A percentile compares a stretch with the other conserved stretches of the same genome.
These are phyloP conservation scores for Yamadazyma ubonensis DNA, from an alignment of 805 yeast species.

Conservation along the genomic window DNA sequence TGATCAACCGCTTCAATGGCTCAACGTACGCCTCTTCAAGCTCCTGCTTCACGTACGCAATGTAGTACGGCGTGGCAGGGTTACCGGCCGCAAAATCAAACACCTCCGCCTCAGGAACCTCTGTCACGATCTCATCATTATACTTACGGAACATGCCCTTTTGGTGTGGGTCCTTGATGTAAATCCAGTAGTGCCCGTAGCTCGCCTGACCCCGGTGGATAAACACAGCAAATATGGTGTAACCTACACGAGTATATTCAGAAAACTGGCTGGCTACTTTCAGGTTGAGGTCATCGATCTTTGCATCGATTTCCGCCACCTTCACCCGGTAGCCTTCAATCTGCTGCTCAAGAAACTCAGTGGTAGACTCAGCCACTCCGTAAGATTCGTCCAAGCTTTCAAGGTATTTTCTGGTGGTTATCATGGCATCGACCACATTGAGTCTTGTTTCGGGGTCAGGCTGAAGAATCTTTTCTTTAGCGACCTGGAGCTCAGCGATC, in stretches of 20 bases:
- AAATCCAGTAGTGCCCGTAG: conserved; percentile 97
- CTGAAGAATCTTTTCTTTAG: conserved; percentile 42
- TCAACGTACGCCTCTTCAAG: conserved; percentile 53
- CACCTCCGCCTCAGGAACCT: conserved; percentile 64
- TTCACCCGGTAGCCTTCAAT: conserved; percentile 48
- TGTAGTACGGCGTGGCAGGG: conserved; percentile 91
- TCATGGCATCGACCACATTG: conserved; percentile 42
- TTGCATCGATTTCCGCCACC: conserved; percentile 39
- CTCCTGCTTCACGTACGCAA: conserved; percentile 76
- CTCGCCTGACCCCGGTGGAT: conserved; percentile 95
- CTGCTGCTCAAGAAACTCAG: conserved; percentile 47
- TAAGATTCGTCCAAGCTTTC: conserved; percentile 31
- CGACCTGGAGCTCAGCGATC: conserved; percentile 42
- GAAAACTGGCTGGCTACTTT: conserved; percentile 61
- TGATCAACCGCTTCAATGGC: conserved; percentile 55
- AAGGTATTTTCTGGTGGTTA: conserved; percentile 57
- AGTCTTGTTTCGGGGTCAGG: conserved; percentile 39
- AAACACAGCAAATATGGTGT: conserved; percentile 85
- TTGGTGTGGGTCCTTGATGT: conserved; percentile 72
- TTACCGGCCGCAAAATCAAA: conserved; percentile 65
- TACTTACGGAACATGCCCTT: conserved; percentile 77
- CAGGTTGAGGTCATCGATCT: conserved; percentile 44
- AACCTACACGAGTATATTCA: conserved; percentile 62
- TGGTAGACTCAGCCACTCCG: conserved; percentile 44
- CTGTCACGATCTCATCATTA: conserved; percentile 93